Conservation (phyloP, 2,329 filamentous ascomycete genomes). For the Aspergillus transmontanensis region DNA sequence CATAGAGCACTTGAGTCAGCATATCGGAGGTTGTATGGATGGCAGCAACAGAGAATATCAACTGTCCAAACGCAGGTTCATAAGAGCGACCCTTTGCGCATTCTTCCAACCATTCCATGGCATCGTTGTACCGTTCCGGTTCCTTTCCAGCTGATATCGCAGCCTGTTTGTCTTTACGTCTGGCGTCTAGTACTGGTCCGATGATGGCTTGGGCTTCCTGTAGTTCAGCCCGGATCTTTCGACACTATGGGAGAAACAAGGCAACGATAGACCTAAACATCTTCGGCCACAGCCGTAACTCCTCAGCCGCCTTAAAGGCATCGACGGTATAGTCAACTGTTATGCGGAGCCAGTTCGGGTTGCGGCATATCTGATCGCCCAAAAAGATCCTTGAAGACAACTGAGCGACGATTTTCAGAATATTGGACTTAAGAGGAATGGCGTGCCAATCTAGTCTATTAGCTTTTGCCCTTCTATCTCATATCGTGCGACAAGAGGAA, state of each 20-base stretch:
- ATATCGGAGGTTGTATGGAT: conserved; percentile 29
- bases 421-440: conserved; percentile 5
- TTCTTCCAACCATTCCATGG: conserved; percentile 31
- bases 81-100: conserved; percentile 22
- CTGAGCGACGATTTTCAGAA: conserved; percentile 11
- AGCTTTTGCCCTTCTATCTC: background rate
- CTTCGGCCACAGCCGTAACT: conserved; percentile 15
- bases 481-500: background rate
- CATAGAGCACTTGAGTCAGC: conserved; percentile 23
- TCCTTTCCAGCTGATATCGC: background rate
- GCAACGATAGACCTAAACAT: conserved; percentile 10
- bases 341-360: conserved; percentile 30
- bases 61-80: conserved; percentile 21
- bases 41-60: conserved; percentile 25
- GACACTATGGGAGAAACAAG: conserved; percentile 13
- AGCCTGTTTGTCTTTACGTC: background rate
- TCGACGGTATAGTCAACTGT: conserved; percentile 29
- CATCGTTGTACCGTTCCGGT: conserved; percentile 19
- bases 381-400: conserved; percentile 24
- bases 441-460: conserved; percentile 15
- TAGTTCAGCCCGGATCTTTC: conserved; percentile 11
- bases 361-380: conserved; percentile 23
- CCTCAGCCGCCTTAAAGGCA: conserved; percentile 16
- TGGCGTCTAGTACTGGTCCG: conserved; percentile 7
- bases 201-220: conserved; percentile 17